Evolutionary conservation across 257 asterid genomes (phyloP).

Genomic region (Nicotiana sylvestris): DNA sequence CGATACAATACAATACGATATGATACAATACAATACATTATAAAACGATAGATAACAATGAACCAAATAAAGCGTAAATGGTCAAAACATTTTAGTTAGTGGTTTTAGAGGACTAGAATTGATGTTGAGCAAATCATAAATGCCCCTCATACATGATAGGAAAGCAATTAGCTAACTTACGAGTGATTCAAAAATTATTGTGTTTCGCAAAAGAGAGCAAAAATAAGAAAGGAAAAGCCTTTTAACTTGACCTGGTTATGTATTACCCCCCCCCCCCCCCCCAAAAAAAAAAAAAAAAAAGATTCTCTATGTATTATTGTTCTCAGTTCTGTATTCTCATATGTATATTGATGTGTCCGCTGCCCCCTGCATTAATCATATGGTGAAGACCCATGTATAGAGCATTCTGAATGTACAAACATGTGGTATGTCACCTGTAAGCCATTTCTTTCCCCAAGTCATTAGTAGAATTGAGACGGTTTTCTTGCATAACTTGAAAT

Average conservation of each 20-base stretch:
- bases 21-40: too few relatives aligned
- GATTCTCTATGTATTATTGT: background rate
- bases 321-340: background rate
- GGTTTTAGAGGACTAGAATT: background rate
- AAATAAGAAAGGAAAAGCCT: background rate
- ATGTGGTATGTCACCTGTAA: background rate
- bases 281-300: background rate
- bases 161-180: background rate
- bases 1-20: too few relatives aligned
- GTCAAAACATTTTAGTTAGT: background rate
- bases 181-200: background rate
- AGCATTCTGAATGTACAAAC: background rate
- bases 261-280: background rate
- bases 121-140: background rate
- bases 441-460: background rate
- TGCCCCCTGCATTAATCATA: background rate
- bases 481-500: constrained; percentile 14
- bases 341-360: background rate
- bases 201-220: background rate
- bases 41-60: too few relatives aligned
- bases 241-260: background rate
- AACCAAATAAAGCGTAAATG: background rate
- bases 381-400: background rate
- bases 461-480: constrained; percentile 2
- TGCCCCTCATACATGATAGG: background rate